Percentiles rank a stretch among this genome's conserved stretches.
phyloP scores from a whole-genome alignment of 1,284 basidiomycete genomes.

The Afroboletus lepidellus region DNA sequence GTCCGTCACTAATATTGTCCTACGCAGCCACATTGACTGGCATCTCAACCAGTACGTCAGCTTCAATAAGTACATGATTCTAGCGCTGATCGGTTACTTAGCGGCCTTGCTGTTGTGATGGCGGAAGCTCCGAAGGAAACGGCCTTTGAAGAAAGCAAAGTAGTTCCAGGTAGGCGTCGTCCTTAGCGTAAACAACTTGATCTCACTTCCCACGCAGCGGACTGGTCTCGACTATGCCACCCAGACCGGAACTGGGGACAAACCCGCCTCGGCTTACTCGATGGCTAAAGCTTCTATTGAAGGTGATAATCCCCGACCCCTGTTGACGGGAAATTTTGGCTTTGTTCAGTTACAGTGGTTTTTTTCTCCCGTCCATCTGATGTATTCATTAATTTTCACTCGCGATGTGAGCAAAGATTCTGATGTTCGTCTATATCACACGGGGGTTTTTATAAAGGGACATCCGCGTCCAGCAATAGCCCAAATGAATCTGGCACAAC shows the following conservation, averaged over 20 bases:
- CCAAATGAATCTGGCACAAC: no score
- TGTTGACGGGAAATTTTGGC: not conserved
- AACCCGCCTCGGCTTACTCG: not conserved
- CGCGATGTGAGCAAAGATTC: not conserved
- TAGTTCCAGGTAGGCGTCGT: slow-evolving; percentile 20
- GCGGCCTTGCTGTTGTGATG: slow-evolving; percentile 35
- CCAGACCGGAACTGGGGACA: not conserved
- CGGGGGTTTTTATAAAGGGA: no score
- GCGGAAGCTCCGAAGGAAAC: slow-evolving; percentile 25
- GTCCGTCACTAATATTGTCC: not conserved
- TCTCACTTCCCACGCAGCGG: slow-evolving; percentile 9
- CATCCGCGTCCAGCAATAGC: no score
- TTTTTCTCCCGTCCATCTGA: not conserved
- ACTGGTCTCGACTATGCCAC: slow-evolving; percentile 18
- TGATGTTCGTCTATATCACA: not conserved
- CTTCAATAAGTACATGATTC: not conserved
- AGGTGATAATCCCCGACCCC: not conserved
- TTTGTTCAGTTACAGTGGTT: not conserved
- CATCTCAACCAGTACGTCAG: slow-evolving; percentile 34
- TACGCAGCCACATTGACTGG: slow-evolving; percentile 39
- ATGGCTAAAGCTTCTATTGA: not conserved
- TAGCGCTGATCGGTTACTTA: slow-evolving; percentile 6
- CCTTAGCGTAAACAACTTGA: not conserved
- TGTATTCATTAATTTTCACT: not conserved
- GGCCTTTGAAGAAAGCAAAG: not conserved